Conservation (phyloP, 495 filamentous ascomycete species). For the Penicillium crystallinum region DNA sequence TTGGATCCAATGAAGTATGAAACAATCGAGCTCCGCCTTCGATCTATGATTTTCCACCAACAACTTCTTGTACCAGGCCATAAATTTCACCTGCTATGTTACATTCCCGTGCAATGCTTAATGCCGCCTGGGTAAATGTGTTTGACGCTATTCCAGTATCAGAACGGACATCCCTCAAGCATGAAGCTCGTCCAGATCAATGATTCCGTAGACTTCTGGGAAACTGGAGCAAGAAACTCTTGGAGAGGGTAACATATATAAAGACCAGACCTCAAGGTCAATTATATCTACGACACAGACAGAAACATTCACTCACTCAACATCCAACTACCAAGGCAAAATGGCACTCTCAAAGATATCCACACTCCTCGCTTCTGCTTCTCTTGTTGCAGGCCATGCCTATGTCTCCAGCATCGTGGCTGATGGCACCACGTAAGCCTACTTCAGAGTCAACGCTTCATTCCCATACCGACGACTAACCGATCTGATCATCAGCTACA, state of each 20-base stretch:
- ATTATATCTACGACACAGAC: not conserved
- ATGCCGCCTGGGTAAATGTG: slow-evolving; percentile 1
- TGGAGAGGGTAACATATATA: not conserved
- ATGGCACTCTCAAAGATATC: slow-evolving; percentile 30
- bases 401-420: slow-evolving; percentile 51
- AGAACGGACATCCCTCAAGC: slow-evolving; percentile 10
- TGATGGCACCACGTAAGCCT: slow-evolving; percentile 40
- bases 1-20: not conserved
- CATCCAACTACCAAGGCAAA: not conserved
- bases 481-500: slow-evolving; percentile 19
- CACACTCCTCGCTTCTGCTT: slow-evolving; percentile 35
- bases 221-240: not conserved
- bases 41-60: slow-evolving; percentile 1
- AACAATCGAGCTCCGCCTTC: not conserved
- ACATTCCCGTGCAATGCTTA: not conserved
- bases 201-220: not conserved
- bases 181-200: not conserved
- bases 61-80: not conserved
- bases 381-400: slow-evolving; percentile 53
- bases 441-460: not conserved
- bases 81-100: not conserved
- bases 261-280: not conserved
- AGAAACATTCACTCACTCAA: not conserved
- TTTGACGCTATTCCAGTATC: slow-evolving; percentile 13
- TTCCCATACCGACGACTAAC: not conserved